These are phyloP conservation scores for Blastomyces percursus DNA, from an alignment of 2,329 filamentous ascomycete species.

Conservation along the genomic window DNA sequence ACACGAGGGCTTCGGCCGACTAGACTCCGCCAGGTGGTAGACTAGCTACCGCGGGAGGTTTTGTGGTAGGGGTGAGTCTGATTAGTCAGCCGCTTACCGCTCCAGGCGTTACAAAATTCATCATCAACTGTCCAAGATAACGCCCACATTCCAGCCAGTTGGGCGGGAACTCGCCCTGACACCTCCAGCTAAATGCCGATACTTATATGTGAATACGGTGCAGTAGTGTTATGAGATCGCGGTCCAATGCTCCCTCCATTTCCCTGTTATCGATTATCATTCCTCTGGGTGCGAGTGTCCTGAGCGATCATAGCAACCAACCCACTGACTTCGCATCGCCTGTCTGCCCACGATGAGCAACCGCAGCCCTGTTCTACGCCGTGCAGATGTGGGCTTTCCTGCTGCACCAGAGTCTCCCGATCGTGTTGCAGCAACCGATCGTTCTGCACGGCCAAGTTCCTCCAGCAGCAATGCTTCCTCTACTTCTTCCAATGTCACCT, in stretches of 20 bases:
- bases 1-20: too few relatives aligned
- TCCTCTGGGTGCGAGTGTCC: conserved; percentile 1
- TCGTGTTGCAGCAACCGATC: conserved; percentile 15
- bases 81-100: too few relatives aligned
- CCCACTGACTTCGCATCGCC: not conserved
- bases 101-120: too few relatives aligned
- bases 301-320: not conserved
- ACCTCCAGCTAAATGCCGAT: not conserved
- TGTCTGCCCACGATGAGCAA: conserved; percentile 3
- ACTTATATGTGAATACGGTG: not conserved
- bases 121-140: not conserved
- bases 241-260: conserved; percentile 1
- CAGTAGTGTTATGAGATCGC: not conserved
- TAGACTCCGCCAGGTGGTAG: too few relatives aligned
- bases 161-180: not conserved
- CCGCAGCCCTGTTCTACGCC: conserved; percentile 11
- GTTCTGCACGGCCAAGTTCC: conserved; percentile 30
- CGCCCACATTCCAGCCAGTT: not conserved
- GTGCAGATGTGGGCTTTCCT: conserved; percentile 15
- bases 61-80: too few relatives aligned
- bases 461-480: conserved; percentile 39
- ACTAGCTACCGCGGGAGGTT: too few relatives aligned
- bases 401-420: conserved; percentile 14
- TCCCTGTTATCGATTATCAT: not conserved
- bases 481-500: conserved; percentile 34